phyloP scores from a whole-genome alignment of 176 grass and related monocot genomes.

The Eragrostis nindensis region DNA sequence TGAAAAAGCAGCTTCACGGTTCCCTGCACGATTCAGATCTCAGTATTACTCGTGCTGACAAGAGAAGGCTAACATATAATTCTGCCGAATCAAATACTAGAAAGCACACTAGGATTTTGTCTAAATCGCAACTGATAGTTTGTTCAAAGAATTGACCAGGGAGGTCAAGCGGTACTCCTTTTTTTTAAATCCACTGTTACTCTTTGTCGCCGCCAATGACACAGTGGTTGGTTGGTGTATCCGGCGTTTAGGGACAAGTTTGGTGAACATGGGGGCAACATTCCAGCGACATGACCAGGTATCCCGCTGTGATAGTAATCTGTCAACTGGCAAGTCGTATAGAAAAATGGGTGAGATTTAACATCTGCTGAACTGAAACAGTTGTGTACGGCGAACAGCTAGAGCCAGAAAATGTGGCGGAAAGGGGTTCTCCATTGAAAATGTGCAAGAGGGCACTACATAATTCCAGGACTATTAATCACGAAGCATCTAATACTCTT shows the following conservation, averaged over 20 bases:
- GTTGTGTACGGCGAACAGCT: no score
- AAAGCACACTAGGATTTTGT: background rate
- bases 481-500: conserved; percentile 19
- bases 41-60: background rate
- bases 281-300: background rate
- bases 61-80: no score
- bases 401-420: no score
- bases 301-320: background rate
- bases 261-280: background rate
- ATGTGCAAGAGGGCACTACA: background rate
- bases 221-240: background rate
- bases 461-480: background rate
- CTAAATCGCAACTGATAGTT: background rate
- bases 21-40: conserved; percentile 49
- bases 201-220: background rate
- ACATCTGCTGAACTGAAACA: no score
- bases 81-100: no score
- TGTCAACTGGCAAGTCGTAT: no score
- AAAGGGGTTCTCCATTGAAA: no score
- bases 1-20: conserved; percentile 95
- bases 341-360: no score
- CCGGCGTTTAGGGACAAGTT: background rate
- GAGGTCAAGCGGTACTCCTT: background rate
- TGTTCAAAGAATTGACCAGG: background rate
- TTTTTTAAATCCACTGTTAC: no score